Conservation (phyloP, 2,329 filamentous ascomycete species). For the Pseudovirgaria hyperparasitica region DNA sequence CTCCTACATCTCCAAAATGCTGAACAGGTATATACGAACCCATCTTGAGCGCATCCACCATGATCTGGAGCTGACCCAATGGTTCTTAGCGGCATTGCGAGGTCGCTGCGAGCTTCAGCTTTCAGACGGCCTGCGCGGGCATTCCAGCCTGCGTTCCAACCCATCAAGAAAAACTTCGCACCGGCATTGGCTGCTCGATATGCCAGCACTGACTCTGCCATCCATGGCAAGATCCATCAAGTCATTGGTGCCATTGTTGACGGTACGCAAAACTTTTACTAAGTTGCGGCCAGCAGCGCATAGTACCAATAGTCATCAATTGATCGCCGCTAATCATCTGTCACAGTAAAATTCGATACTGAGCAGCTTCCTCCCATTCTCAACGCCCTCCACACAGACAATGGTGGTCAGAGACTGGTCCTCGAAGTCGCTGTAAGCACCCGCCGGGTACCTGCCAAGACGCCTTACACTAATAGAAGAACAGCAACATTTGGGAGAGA, state of each 20-base stretch:
- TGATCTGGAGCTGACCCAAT: conserved; percentile 25
- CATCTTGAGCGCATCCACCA: conserved; percentile 23
- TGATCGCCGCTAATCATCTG: conserved; percentile 18
- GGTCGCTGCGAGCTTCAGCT: conserved; percentile 49
- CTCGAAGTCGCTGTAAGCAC: conserved; percentile 85
- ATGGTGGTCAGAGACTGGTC: conserved; percentile 87
- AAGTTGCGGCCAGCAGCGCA: conserved; percentile 6
- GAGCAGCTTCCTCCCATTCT: conserved; percentile 93
- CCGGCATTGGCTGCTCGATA: conserved; percentile 48
- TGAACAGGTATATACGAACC: conserved; percentile 42
- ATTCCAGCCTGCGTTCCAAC: conserved; percentile 43
- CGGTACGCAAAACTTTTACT: conserved; percentile 49
- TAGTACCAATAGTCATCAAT: conserved; percentile 18
- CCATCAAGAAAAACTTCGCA: conserved; percentile 43
- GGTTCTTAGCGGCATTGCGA: conserved; percentile 48
- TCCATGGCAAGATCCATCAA: conserved; percentile 56
- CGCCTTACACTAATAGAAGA: conserved; percentile 13
- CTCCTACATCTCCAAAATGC: conserved; percentile 41
- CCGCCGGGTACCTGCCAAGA: conserved; percentile 10
- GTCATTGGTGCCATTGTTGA: conserved; percentile 99
- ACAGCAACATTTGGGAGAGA: conserved; percentile 99
- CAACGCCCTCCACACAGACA: conserved; percentile 85
- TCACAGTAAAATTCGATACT: conserved; percentile 86
- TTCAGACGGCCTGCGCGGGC: conserved; percentile 37
- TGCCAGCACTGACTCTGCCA: conserved; percentile 44